Evolutionary conservation across 257 asterid genomes (phyloP).

Genomic region (Penstemon barbatus): DNA sequence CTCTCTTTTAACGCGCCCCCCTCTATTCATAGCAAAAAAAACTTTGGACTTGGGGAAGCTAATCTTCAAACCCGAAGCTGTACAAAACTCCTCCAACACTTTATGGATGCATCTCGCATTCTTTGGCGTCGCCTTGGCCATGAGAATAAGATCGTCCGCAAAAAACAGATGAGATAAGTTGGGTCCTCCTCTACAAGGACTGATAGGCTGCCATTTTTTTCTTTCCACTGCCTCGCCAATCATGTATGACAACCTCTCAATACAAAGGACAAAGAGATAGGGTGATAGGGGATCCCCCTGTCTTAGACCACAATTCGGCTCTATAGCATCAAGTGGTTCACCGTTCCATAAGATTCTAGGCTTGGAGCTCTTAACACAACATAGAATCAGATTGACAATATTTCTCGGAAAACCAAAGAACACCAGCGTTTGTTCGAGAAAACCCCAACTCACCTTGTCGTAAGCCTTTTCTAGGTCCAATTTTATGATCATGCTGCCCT

Average conservation of each 20-base stretch:
- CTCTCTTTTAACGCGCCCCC: no score
- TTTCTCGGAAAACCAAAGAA: not conserved
- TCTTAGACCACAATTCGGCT: not conserved
- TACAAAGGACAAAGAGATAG: not conserved
- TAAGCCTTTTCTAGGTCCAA: not conserved
- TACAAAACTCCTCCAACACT: no score
- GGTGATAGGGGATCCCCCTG: slow-evolving; percentile 1
- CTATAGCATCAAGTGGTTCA: not conserved
- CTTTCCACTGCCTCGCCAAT: not conserved
- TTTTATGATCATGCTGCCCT: not conserved
- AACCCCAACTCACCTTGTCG: not conserved
- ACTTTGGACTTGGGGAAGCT: no score
- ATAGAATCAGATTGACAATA: not conserved
- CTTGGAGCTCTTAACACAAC: not conserved
- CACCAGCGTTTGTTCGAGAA: not conserved
- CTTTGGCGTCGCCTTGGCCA: not conserved
- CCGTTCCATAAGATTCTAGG: not conserved
- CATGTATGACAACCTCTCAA: not conserved
- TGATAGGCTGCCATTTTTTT: not conserved
- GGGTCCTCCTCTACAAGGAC: not conserved
- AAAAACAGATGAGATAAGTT: not conserved
- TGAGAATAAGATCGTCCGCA: not conserved
- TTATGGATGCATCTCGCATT: not conserved
- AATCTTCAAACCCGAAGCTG: no score
- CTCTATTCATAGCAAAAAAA: no score